Base-by-base conservation (phyloP, 208 protist species). In the Endotrypanum monterogeii region DNA sequence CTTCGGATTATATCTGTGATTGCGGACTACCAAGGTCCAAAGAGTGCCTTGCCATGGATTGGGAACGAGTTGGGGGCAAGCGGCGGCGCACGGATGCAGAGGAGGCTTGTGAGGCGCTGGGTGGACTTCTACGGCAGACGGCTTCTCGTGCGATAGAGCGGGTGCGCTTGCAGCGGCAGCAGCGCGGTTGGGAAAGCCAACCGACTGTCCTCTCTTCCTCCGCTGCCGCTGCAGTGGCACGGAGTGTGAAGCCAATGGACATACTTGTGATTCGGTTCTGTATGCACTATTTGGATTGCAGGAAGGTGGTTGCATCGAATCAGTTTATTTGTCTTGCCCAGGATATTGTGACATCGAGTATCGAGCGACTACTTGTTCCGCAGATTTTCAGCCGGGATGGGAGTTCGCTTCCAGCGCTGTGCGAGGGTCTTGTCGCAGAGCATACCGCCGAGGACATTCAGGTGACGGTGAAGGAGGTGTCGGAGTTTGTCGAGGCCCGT, bases 271-370 rank as follows among this genome's bases (percentile, higher is more conserved):
- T 96, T 65, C 85, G 87, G 20, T 96, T 88, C 74, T 83, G 80
- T 52, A 81, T 92, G 82, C 84, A 90, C 71, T 96, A 93, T 73
- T 79, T 96, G 35, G 83, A 91, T 62, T 68, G 83, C 30, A 76
- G 70, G 25, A 20, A 48, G 0, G 78, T 85, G 1, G 84, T 87
- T 0, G 46, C 83, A 0, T 12, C 79, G 1, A 83, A 79, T 51
- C 89, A 92, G 57, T 94, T 91, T 67, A 48, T 93, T n/a, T 76
- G 83, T 0, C 85, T 94, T n/a, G 88, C 92, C 8, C 88, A 92
- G 60, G 84, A 86, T 23, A 48, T 94, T 1, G 76, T 96, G 30
- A 90, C 92, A 16, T 72, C 79, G 35, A 84, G 85, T 14, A 78
- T 87, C 41, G 89, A 94, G 62, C 89, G 92, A 16, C 79, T 96